Base-by-base conservation (phyloP, 257 asterid genomes). In the Cruciata laevipes region DNA sequence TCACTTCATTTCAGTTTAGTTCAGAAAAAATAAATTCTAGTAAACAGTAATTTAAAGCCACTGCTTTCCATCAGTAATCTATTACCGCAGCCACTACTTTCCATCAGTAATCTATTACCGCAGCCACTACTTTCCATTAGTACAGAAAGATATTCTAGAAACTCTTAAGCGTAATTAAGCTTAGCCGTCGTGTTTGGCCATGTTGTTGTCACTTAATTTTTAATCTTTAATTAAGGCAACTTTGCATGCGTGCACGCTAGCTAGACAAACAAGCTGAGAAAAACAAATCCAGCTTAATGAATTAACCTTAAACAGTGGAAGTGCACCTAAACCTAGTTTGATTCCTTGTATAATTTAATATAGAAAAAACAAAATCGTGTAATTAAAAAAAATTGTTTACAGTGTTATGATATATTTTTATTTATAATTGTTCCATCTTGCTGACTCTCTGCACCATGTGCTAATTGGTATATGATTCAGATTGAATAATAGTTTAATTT, bases 361-460 rank as follows among this genome's bases (percentile, higher is more conserved):
- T 7, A 1, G 16, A 56, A 56, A 56, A 56, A 56, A 9, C 18
- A 20, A 24, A 56, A 0, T 8, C 31, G 24, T 53, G 27, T 56
- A 56, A 56, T 21, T 56, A 21, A 18, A 42, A 7, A 8, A 42
- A 42, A 3, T 49, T 51, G 4, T 51, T 51, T 27, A 27, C 30
- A 27, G 30, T 27, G 2, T 27, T 27, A 27, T 27, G 5, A 3
- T 20, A 5, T 53, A 8, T 20, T 5, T 53, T 20, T 4, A 3
- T 21, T 21, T 2, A n/a, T 7, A 21, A 53, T 3, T 21, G 5
- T 12, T 21, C 7, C 9, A 53, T 21, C 60, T 20, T 44, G 52
- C 55, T 61, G 55, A 70, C 68, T 70, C 68, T 70, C 49, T 42
- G 63, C 23, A 32, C 40, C 68, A 47, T 23, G 68, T 70, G 68